Conservation (phyloP, 2,329 filamentous ascomycete genomes). For the Dactylellina drechsleri region DNA sequence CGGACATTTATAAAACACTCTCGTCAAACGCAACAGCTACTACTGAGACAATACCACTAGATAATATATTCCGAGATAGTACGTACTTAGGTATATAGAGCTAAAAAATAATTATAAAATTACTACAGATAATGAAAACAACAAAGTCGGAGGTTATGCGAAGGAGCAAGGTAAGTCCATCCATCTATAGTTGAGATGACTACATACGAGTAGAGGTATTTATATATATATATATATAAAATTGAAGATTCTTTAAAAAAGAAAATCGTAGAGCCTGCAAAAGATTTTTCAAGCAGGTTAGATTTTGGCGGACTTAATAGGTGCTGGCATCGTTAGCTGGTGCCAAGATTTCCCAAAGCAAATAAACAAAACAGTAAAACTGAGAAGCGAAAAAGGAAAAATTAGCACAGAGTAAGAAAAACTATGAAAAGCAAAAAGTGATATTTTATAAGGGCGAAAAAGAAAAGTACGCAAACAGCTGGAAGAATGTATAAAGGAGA, state of each 20-base stretch:
- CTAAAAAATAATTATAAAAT: not conserved
- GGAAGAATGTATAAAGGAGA: conserved; percentile 54
- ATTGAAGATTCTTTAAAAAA: not conserved
- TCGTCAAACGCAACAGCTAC: not conserved
- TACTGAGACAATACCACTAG: not conserved
- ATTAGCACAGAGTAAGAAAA: not conserved
- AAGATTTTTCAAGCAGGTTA: conserved; percentile 5
- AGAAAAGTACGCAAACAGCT: conserved; percentile 43
- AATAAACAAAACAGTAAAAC: conserved; percentile 4
- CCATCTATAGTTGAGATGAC: conserved; percentile 27
- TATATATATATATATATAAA: conserved; percentile 22
- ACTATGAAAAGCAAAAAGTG: conserved; percentile 56
- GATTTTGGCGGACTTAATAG: conserved; percentile 3
- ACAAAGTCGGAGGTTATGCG: too few relatives aligned
- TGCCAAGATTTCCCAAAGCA: not conserved
- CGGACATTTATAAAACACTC: too few relatives aligned
- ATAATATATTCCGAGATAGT: not conserved
- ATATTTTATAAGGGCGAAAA: conserved; percentile 6
- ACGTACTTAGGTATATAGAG: conserved; percentile 4
- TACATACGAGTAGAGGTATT: conserved; percentile 23
- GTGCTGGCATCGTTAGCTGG: conserved; percentile 13
- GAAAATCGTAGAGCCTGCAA: not conserved
- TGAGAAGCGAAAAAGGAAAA: not conserved
- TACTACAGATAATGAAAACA: too few relatives aligned
- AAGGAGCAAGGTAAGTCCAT: conserved; percentile 11